phyloP scores from a whole-genome alignment of 306 rosid genomes.

The Pyrus betulifolia region DNA sequence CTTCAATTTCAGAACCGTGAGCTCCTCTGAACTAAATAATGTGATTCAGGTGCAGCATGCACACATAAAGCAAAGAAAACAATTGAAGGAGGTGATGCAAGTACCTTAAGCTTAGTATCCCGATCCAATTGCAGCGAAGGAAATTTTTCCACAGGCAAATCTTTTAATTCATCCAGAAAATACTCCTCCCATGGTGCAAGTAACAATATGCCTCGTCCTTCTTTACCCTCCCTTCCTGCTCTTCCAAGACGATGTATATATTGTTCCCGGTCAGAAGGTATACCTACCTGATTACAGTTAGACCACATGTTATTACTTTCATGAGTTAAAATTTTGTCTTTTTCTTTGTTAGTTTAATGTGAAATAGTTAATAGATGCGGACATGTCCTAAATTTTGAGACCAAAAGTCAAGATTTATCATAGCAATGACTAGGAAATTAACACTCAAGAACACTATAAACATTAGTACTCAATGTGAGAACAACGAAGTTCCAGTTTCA shows the following conservation, averaged over 20 bases:
- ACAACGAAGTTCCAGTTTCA: neutral
- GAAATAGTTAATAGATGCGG: neutral
- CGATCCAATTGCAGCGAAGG: slow-evolving; percentile 53
- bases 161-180: slow-evolving; percentile 67
- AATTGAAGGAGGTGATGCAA: slow-evolving; percentile 9
- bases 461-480: neutral
- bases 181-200: slow-evolving; percentile 95
- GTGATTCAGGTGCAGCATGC: neutral
- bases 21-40: neutral
- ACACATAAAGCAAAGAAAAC: neutral
- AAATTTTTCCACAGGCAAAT: slow-evolving; percentile 61
- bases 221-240: slow-evolving; percentile 90
- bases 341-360: neutral
- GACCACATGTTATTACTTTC: neutral
- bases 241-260: slow-evolving; percentile 93
- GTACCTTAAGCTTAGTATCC: slow-evolving; percentile 54
- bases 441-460: neutral
- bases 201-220: slow-evolving; percentile 70
- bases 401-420: neutral
- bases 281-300: slow-evolving; percentile 52
- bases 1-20: neutral
- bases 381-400: neutral
- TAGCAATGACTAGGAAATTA: neutral
- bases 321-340: neutral
- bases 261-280: slow-evolving; percentile 78